Percentiles rank a stretch among this genome's conserved stretches.
phyloP scores from a whole-genome alignment of 306 rosid genomes.

The Arachis hypogaea region DNA sequence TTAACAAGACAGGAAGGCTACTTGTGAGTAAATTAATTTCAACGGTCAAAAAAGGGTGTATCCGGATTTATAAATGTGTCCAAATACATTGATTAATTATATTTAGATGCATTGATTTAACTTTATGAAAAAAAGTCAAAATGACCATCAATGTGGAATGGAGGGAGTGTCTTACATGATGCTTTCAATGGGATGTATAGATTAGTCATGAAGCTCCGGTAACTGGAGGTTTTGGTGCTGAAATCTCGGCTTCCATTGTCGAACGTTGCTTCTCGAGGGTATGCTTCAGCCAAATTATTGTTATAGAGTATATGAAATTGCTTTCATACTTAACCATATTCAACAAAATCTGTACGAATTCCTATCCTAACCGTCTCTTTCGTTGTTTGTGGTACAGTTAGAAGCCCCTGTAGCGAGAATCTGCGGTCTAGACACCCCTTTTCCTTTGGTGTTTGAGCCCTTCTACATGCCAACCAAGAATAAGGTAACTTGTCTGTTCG shows the following conservation, averaged over 20 bases:
- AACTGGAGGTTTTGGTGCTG: slow-evolving; percentile 98
- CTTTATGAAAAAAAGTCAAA: too few species aligned
- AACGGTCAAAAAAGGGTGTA: too few species aligned
- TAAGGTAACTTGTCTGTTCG: slow-evolving; percentile 53
- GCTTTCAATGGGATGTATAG: slow-evolving; percentile 47
- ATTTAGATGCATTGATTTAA: too few species aligned
- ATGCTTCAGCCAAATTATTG: slow-evolving; percentile 31
- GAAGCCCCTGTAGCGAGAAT: slow-evolving; percentile 95
- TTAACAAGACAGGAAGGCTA: slow-evolving; percentile 87
- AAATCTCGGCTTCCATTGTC: slow-evolving; percentile 86
- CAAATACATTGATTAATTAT: too few species aligned
- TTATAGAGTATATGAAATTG: too few species aligned
- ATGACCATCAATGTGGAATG: too few species aligned
- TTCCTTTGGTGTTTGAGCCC: slow-evolving; percentile 96
- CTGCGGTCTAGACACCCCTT: slow-evolving; percentile 95
- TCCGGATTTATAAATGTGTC: too few species aligned
- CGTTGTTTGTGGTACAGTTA: slow-evolving; percentile 54
- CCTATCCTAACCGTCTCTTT: neutral
- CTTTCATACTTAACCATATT: neutral
- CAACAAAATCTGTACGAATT: neutral
- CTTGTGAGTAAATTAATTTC: slow-evolving; percentile 65
- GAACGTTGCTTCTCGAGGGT: slow-evolving; percentile 96
- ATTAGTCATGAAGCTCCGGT: slow-evolving; percentile 98
- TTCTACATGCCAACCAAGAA: slow-evolving; percentile 95
- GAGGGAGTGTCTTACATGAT: slow-evolving; percentile 19